Evolutionary conservation across 352 stramenopile species (phyloP).

Genomic region (Phytophthora niederhauseri): DNA sequence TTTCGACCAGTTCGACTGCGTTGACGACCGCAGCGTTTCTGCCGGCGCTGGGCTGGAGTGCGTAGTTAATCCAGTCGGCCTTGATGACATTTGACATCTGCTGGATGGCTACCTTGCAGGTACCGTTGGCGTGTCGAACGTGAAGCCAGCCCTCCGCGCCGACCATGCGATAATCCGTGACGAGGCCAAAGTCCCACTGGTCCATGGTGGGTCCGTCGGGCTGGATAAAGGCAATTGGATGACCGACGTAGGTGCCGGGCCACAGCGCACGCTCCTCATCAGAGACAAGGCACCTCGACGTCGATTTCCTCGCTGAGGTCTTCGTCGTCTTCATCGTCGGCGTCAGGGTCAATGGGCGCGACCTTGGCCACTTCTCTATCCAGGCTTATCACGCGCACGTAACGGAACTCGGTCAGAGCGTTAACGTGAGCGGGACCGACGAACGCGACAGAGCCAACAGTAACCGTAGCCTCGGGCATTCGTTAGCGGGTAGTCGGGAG

Average conservation of each 20-base stretch:
- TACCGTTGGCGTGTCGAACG: neutral
- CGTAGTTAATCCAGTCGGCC: conserved; percentile 13
- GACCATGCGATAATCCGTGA: conserved; percentile 12
- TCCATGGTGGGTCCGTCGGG: conserved; percentile 1
- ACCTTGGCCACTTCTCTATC: too few relatives aligned
- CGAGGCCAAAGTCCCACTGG: conserved; percentile 7
- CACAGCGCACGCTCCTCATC: too few relatives aligned
- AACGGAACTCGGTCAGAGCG: too few relatives aligned
- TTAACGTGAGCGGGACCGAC: too few relatives aligned
- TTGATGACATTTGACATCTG: neutral
- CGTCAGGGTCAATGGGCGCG: too few relatives aligned
- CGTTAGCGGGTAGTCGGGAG: too few relatives aligned
- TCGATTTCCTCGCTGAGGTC: too few relatives aligned
- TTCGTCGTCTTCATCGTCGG: too few relatives aligned
- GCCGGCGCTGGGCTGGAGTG: neutral
- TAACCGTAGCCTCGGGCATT: too few relatives aligned
- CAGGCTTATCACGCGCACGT: too few relatives aligned
- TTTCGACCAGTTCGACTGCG: neutral
- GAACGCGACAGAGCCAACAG: too few relatives aligned
- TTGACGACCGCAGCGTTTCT: neutral
- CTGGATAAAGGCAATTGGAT: conserved; percentile 15
- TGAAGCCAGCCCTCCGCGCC: neutral
- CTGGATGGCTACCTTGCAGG: neutral
- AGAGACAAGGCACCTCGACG: too few relatives aligned
- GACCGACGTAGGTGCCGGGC: conserved; percentile 1